These are phyloP conservation scores for Pyracantha coccinea DNA, from an alignment of 331 rosid genomes.

Conservation along the genomic window DNA sequence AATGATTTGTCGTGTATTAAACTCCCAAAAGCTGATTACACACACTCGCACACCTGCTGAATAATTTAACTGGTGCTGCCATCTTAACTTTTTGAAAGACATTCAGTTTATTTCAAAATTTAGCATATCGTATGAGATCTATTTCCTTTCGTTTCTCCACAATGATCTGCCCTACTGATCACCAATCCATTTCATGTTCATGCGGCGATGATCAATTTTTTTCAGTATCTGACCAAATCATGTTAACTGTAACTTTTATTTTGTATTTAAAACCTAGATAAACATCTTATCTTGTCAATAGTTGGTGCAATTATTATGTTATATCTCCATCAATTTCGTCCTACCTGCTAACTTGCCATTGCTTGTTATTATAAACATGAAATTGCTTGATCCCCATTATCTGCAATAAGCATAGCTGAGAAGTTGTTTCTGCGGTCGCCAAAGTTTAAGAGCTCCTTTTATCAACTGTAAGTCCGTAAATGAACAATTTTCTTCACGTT, in stretches of 20 bases:
- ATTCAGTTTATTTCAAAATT: background rate
- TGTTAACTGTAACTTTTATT: background rate
- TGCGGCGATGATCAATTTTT: background rate
- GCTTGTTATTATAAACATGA: background rate
- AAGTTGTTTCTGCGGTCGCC: background rate
- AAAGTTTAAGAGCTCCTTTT: slow-evolving; percentile 8
- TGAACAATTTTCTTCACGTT: background rate
- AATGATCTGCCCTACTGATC: background rate
- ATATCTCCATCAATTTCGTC: background rate
- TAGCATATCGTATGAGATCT: background rate
- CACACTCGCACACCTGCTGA: background rate
- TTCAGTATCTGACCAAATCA: background rate
- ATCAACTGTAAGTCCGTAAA: slow-evolving; percentile 4
- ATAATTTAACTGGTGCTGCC: background rate
- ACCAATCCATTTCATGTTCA: background rate
- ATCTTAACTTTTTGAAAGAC: background rate
- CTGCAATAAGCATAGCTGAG: background rate
- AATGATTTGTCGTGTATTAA: background rate
- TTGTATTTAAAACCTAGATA: background rate
- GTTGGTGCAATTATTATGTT: background rate
- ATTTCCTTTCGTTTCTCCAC: background rate
- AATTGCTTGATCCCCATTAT: background rate
- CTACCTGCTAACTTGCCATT: background rate
- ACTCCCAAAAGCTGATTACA: background rate
- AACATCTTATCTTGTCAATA: background rate